Base-by-base conservation (phyloP, 192 early-diverging fungal species). In the Coemansia sp. region DNA sequence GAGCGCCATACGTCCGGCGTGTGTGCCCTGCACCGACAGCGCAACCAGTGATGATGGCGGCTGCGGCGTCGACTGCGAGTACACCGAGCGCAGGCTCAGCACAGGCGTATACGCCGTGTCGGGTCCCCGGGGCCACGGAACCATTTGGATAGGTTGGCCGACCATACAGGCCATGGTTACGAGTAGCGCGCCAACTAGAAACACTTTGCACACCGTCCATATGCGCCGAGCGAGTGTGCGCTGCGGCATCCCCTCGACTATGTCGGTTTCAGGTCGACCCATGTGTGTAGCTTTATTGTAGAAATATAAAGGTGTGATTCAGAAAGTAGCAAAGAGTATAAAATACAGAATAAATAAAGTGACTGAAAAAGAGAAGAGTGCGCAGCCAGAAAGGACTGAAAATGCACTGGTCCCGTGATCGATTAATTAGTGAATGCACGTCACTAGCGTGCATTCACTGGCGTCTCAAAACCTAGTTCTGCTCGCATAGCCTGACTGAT, bases 21-120 rank as follows among this genome's bases (percentile, higher is more conserved):
- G 47, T 0, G 77, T 80, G 35, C 77, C 77, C 43, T 80, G 77
- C 1, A 65, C 59, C 0, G 72, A 80, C 48, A 80, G 56, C n/a
- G 72, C 62, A 0, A 63, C 57, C 63, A 80, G 69, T 10, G 77
- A 51, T 3, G 39, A 22, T 2, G 77, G 77, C 14, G 77, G 77
- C 52, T 64, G 50, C 49, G 77, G 77, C 14, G 69, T 70, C 23
- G 77, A 80, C 53, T 80, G 77, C 45, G 70, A 47, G 60, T 75
- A 80, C 14, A 80, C 72, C 14, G 71, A 63, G 51, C 77, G 72
- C 50, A 80, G 60, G 17, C n/a, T 54, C 43, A 80, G 69, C 7
- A 66, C 49, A 7, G 77, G 69, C 53, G 35, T 37, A 51, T 45
- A 38, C 50, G 43, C 14, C 27, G 50, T 17, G 2, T 52, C 23